These are phyloP conservation scores for Xylaria grammica DNA, from an alignment of 495 filamentous ascomycete genomes.

Conservation along the genomic window DNA sequence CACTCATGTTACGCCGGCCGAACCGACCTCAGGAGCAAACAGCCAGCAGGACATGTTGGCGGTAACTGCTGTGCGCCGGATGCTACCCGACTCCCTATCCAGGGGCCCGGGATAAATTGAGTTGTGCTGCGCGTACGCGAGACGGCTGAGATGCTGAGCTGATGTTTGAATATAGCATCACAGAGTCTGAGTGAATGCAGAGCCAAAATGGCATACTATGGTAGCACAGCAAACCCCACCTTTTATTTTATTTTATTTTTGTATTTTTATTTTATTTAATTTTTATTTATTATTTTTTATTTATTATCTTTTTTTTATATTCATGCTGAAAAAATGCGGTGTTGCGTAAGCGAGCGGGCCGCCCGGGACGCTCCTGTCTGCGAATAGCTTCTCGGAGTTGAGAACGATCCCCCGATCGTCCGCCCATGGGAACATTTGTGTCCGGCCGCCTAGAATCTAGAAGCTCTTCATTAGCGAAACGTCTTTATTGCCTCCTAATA, in stretches of 20 bases:
- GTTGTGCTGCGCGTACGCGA: neutral
- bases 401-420: too few relatives aligned
- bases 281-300: too few relatives aligned
- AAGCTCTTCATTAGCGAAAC: neutral
- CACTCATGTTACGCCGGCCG: conserved; percentile 23
- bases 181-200: neutral
- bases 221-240: too few relatives aligned
- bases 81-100: conserved; percentile 13
- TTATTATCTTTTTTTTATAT: neutral
- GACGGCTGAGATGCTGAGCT: conserved; percentile 6
- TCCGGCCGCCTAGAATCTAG: neutral
- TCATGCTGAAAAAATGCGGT: neutral
- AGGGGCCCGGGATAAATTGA: conserved; percentile 19
- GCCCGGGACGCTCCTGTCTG: neutral
- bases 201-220: too few relatives aligned
- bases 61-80: neutral
- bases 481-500: neutral
- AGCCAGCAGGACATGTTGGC: neutral
- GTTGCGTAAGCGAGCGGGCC: conserved; percentile 2
- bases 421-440: neutral
- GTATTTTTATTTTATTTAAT: too few relatives aligned
- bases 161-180: neutral
- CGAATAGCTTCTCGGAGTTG: neutral
- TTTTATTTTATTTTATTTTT: too few relatives aligned
- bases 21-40: conserved; percentile 14